Percentiles rank a stretch among this genome's conserved stretches.
These are phyloP conservation scores for Suillus subaureus DNA, from an alignment of 768 basidiomycete species.

Conservation along the genomic window DNA sequence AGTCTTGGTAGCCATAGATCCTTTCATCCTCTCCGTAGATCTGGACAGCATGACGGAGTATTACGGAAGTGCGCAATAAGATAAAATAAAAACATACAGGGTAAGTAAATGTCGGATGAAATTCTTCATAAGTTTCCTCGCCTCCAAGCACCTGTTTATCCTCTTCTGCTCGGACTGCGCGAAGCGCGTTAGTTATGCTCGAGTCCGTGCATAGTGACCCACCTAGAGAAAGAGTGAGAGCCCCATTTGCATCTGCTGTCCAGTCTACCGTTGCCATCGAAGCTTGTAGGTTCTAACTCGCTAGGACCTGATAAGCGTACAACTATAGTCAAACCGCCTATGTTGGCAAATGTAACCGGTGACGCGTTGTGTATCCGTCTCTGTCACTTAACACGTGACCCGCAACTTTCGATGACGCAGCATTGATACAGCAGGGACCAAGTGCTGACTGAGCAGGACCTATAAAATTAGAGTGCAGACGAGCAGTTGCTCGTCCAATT, in stretches of 20 bases:
- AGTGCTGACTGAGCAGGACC: not conserved
- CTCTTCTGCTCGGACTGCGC: conserved; percentile 66
- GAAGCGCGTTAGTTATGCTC: conserved; percentile 5
- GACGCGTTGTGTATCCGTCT: conserved; percentile 33
- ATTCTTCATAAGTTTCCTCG: conserved; percentile 63
- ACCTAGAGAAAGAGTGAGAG: conserved; percentile 78
- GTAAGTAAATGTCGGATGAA: conserved; percentile 92
- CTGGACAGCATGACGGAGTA: conserved; percentile 36
- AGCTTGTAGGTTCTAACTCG: not conserved
- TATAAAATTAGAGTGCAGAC: not conserved
- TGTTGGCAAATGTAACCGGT: not conserved
- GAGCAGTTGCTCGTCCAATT: not conserved
- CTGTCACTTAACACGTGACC: conserved; percentile 8
- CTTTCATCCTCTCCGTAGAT: conserved; percentile 97
- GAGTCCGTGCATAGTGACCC: conserved; percentile 10
- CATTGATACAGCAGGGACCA: not conserved
- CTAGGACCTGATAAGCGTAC: no score
- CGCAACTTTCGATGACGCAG: not conserved
- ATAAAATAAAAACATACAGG: conserved; percentile 54
- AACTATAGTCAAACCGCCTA: no score
- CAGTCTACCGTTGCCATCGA: conserved; percentile 48
- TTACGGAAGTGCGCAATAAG: not conserved
- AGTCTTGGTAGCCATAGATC: conserved; percentile 89
- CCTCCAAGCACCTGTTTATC: conserved; percentile 61
- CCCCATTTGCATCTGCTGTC: conserved; percentile 81